phyloP scores from a whole-genome alignment of 352 stramenopile genomes.

The Pythium utonaiense region DNA sequence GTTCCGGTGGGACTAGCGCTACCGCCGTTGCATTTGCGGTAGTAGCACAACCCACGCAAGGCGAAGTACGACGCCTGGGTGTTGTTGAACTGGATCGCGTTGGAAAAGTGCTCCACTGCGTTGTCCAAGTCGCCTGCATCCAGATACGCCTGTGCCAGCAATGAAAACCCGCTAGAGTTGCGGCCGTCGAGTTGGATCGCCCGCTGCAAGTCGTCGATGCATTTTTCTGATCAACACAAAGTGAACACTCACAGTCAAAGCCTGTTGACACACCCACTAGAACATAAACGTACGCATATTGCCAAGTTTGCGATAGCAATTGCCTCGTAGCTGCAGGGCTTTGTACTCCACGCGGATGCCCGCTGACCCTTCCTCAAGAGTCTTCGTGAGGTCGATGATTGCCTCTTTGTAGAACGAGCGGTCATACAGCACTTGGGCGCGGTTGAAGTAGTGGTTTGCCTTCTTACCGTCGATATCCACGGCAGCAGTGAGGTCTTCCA shows the following conservation, averaged over 20 bases:
- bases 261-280: background rate
- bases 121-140: conserved; percentile 50
- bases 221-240: conserved; percentile 29
- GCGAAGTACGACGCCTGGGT: conserved; percentile 57
- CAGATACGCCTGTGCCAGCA: conserved; percentile 62
- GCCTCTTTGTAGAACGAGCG: conserved; percentile 60
- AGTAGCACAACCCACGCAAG: conserved; percentile 67
- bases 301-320: conserved; percentile 58
- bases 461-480: conserved; percentile 75
- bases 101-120: conserved; percentile 55
- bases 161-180: conserved; percentile 56
- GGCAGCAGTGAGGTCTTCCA: conserved; percentile 66
- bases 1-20: background rate
- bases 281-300: conserved; percentile 31
- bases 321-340: conserved; percentile 60
- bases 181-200: conserved; percentile 69
- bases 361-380: conserved; percentile 62
- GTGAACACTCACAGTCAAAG: background rate
- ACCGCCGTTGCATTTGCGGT: conserved; percentile 35
- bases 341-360: conserved; percentile 64
- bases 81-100: conserved; percentile 64
- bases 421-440: conserved; percentile 66
- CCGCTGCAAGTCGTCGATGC: conserved; percentile 67
- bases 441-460: conserved; percentile 71
- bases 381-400: conserved; percentile 66